Percentiles rank a stretch among this genome's conserved stretches.
Evolutionary conservation across 2,329 filamentous ascomycete genomes (phyloP).

Genomic region (Fusarium coffeatum): DNA sequence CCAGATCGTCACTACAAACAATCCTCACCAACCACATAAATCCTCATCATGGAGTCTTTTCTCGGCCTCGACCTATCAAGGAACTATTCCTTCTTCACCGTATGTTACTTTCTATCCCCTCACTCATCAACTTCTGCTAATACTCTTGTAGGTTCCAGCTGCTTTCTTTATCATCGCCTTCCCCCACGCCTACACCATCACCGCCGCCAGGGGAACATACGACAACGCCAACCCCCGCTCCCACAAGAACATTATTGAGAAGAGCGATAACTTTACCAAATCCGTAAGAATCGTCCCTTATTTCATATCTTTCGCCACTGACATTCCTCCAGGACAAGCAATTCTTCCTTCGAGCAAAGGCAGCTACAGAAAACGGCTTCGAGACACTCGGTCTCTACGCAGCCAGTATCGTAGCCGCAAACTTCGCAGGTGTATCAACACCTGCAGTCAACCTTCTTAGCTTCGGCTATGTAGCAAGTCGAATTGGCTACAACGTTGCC

Average conservation of each 20-base stretch:
- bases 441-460: conserved; percentile 55
- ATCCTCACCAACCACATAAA: not conserved
- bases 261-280: conserved; percentile 50
- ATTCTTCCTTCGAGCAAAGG: conserved; percentile 64
- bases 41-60: conserved; percentile 46
- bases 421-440: conserved; percentile 55
- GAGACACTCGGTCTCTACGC: conserved; percentile 59
- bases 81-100: conserved; percentile 52
- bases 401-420: conserved; percentile 59
- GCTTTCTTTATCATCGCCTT: conserved; percentile 52
- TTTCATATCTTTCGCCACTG: not conserved
- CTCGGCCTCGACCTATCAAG: conserved; percentile 52
- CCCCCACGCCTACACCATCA: conserved; percentile 52
- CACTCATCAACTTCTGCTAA: not conserved
- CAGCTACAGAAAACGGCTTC: conserved; percentile 58
- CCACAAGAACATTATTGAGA: conserved; percentile 48
- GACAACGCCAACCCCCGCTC: conserved; percentile 56
- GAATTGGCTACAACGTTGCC: conserved; percentile 55
- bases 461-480: conserved; percentile 54
- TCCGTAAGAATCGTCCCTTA: conserved; percentile 30
- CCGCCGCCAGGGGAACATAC: conserved; percentile 46
- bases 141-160: conserved; percentile 52
- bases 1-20: not conserved
- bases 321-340: conserved; percentile 61
- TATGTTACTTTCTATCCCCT: conserved; percentile 4